Conservation (phyloP, 2,329 filamentous ascomycete species). For the Neocatenulostroma microsporum region DNA sequence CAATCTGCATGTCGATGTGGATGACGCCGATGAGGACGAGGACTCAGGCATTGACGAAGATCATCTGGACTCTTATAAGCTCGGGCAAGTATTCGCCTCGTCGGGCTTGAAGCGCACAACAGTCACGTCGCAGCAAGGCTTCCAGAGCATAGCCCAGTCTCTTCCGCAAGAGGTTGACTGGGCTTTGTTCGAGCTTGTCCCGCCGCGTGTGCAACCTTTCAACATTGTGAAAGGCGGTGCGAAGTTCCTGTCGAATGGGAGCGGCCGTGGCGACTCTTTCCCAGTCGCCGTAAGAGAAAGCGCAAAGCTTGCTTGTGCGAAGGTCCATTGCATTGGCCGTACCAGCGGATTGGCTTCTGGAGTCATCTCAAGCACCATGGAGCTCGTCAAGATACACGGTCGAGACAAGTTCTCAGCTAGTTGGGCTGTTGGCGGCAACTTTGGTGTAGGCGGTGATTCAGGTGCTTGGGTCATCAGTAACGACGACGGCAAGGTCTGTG, state of each 20-base stretch:
- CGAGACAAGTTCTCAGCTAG: slow-evolving; percentile 70
- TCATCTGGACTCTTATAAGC: slow-evolving; percentile 66
- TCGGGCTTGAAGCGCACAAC: slow-evolving; percentile 67
- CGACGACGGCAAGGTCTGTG: slow-evolving; percentile 68
- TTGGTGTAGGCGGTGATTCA: slow-evolving; percentile 72
- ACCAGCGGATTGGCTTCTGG: slow-evolving; percentile 78
- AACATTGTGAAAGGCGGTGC: slow-evolving; percentile 59
- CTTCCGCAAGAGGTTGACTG: slow-evolving; percentile 88
- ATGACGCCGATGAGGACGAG: slow-evolving; percentile 54
- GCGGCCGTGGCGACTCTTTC: slow-evolving; percentile 31
- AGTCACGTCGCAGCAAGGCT: slow-evolving; percentile 23
- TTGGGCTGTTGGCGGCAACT: slow-evolving; percentile 54
- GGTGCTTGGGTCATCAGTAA: slow-evolving; percentile 90
- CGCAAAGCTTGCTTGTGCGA: slow-evolving; percentile 62
- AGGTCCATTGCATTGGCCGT: slow-evolving; percentile 81
- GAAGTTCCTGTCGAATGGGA: slow-evolving; percentile 27
- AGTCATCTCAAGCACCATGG: slow-evolving; percentile 67
- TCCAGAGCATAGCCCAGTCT: slow-evolving; percentile 49
- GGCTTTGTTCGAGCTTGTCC: slow-evolving; percentile 76
- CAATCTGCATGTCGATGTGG: slow-evolving; percentile 68
- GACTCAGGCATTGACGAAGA: slow-evolving; percentile 75
- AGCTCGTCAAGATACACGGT: slow-evolving; percentile 79
- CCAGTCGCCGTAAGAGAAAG: slow-evolving; percentile 46
- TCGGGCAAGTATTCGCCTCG: slow-evolving; percentile 81
- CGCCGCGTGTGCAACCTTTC: slow-evolving; percentile 59